These are phyloP conservation scores for Ambrosia hybrid DNA, from an alignment of 140 eudicot species.

Conservation along the genomic window DNA sequence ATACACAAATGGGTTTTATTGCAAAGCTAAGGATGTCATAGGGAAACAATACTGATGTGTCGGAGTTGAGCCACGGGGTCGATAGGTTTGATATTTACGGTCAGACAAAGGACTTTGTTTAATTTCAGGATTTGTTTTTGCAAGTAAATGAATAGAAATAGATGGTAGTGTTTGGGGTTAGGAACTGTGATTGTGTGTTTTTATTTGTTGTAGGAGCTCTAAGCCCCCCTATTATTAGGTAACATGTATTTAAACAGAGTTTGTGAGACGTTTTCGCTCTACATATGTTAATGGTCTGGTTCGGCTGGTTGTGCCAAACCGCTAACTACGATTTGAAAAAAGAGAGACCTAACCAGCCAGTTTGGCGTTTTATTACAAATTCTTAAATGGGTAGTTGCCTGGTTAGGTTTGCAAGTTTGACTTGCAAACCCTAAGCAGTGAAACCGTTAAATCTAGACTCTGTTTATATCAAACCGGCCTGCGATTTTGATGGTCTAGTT, in stretches of 20 bases:
- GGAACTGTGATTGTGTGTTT: slow-evolving; percentile 24
- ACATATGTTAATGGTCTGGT: not conserved
- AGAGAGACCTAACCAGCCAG: not conserved
- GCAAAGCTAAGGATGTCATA: slow-evolving; percentile 80
- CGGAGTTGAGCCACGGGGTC: slow-evolving; percentile 39
- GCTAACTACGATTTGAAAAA: no score
- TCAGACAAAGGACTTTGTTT: slow-evolving; percentile 25
- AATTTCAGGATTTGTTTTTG: slow-evolving; percentile 7
- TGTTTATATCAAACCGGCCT: no score
- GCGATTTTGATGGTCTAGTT: no score
- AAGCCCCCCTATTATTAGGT: slow-evolving; percentile 11
- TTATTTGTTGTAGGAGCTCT: not conserved
- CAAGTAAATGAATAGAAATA: not conserved
- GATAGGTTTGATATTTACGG: slow-evolving; percentile 39
- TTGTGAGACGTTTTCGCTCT: slow-evolving; percentile 1
- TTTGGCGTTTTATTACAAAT: no score
- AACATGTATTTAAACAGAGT: not conserved
- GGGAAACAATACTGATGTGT: slow-evolving; percentile 40
- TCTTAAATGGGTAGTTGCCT: no score
- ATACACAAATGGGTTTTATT: slow-evolving; percentile 59
- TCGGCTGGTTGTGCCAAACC: not conserved
- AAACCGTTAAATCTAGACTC: no score
- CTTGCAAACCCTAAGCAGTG: no score
- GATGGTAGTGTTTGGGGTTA: slow-evolving; percentile 19
- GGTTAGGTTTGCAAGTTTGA: no score